Base-by-base conservation (phyloP, 768 basidiomycete genomes). In the Baorangia bicolor region DNA sequence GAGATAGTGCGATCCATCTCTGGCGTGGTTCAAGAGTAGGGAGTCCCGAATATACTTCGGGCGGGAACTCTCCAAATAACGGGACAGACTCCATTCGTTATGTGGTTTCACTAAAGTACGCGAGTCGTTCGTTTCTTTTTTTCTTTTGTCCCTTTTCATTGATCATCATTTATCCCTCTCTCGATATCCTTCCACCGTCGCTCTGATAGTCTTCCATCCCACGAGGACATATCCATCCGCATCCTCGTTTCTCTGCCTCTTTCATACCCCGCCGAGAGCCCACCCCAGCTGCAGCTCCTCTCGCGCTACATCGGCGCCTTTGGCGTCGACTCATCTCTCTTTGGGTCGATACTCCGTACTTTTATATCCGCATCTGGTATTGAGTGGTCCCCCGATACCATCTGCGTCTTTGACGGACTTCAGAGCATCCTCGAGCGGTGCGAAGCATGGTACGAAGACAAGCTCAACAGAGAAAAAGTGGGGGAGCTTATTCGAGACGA, bases 351-450 rank as follows among this genome's bases (percentile, higher is more conserved):
- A 34, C 75, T 94, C 20, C 81, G 88, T 37, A 94, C 89, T 0
- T 95, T 81, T 68, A 92, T 94, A 51, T 92, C 92, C 4, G 66
- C 78, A 21, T 81, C 78, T 51, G 90, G 88, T 8, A 80, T 91
- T n/a, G 88, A 92, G 59, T 95, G 88, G 84, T 74, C 77, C 3
- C 75, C 81, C 23, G 91, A 86, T 30, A 78, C 76, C 1, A 86
- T 94, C 18, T 92, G 90, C 59, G 88, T 94, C 13, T 95, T 94
- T 65, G 93, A 95, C 59, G 93, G 93, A 12, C 70, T 94, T 27
- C 90, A 93, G 70, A 84, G 77, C 62, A 82, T 90, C 11, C 69
- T 87, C 30, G 90, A 92, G 44, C 75, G 76, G 16, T 87, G 86
- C 58, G 74, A 78, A 23, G 63, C 66, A 37, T 94, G 92, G 92